These are phyloP conservation scores for Fusarium illudens DNA, from an alignment of 2,329 filamentous ascomycete genomes.

Conservation along the genomic window DNA sequence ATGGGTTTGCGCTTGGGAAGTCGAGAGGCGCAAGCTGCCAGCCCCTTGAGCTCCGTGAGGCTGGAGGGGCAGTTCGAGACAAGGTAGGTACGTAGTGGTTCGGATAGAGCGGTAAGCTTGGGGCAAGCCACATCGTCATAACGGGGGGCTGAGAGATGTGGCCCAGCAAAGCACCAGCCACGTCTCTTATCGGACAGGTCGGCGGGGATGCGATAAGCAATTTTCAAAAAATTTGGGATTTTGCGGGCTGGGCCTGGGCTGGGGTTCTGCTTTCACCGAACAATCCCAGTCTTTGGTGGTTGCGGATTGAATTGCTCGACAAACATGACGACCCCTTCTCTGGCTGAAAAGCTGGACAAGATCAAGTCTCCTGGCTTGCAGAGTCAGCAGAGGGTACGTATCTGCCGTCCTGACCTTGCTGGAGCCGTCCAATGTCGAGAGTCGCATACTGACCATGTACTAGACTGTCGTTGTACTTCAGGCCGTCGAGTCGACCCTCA, in stretches of 20 bases:
- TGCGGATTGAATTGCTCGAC: slow-evolving; percentile 43
- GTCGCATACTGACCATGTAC: slow-evolving; percentile 22
- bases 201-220: slow-evolving; percentile 44
- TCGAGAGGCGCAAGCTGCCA: slow-evolving; percentile 36
- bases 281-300: slow-evolving; percentile 36
- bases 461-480: slow-evolving; percentile 86
- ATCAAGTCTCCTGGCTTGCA: slow-evolving; percentile 96
- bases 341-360: slow-evolving; percentile 95
- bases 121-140: slow-evolving; percentile 29
- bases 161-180: slow-evolving; percentile 17
- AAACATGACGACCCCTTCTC: slow-evolving; percentile 57
- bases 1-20: slow-evolving; percentile 31
- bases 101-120: slow-evolving; percentile 45
- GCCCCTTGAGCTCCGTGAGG: slow-evolving; percentile 39
- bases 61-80: slow-evolving; percentile 42
- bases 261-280: slow-evolving; percentile 41
- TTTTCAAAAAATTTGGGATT: slow-evolving; percentile 42
- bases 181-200: slow-evolving; percentile 35
- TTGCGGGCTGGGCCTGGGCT: slow-evolving; percentile 39
- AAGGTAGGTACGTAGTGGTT: slow-evolving; percentile 36
- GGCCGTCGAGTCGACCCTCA: slow-evolving; percentile 91
- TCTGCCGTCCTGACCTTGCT: not conserved
- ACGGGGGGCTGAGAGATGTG: slow-evolving; percentile 30
- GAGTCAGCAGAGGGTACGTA: slow-evolving; percentile 85
- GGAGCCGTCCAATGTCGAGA: not conserved